Conservation (phyloP, 2,329 filamentous ascomycete species). For the Fusarium brevicatenulatum region DNA sequence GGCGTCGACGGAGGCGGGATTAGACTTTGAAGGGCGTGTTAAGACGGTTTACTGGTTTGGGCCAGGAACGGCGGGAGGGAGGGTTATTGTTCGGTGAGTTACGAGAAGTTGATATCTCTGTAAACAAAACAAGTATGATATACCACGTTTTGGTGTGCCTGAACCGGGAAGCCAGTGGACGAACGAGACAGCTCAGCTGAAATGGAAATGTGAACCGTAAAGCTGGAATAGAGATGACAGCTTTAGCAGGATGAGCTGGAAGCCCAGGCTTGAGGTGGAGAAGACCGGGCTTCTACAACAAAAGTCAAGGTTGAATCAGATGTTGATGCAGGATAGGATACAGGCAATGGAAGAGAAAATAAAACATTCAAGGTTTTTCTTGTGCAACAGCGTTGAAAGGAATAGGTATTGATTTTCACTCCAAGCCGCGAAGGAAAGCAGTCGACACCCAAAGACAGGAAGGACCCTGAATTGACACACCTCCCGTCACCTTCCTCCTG, state of each 20-base stretch:
- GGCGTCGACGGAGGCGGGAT: slow-evolving; percentile 33
- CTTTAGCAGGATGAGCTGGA: slow-evolving; percentile 2
- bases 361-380: slow-evolving; percentile 9
- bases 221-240: not conserved
- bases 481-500: slow-evolving; percentile 24
- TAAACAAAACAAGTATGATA: not conserved
- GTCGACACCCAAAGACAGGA: slow-evolving; percentile 3
- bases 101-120: slow-evolving; percentile 4
- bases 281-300: not conserved
- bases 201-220: not conserved
- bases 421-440: slow-evolving; percentile 5
- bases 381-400: slow-evolving; percentile 26
- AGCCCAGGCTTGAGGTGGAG: slow-evolving; percentile 8
- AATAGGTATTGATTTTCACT: slow-evolving; percentile 37
- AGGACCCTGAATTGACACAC: slow-evolving; percentile 43
- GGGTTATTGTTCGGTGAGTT: not conserved
- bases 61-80: slow-evolving; percentile 19
- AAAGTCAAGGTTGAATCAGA: not conserved
- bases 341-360: slow-evolving; percentile 1
- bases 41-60: slow-evolving; percentile 14
- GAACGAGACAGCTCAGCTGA: not conserved
- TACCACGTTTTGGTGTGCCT: not conserved
- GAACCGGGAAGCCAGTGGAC: not conserved
- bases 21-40: slow-evolving; percentile 36
- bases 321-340: not conserved